Conservation (phyloP, 116 monocot species). For the Iris pallida region DNA sequence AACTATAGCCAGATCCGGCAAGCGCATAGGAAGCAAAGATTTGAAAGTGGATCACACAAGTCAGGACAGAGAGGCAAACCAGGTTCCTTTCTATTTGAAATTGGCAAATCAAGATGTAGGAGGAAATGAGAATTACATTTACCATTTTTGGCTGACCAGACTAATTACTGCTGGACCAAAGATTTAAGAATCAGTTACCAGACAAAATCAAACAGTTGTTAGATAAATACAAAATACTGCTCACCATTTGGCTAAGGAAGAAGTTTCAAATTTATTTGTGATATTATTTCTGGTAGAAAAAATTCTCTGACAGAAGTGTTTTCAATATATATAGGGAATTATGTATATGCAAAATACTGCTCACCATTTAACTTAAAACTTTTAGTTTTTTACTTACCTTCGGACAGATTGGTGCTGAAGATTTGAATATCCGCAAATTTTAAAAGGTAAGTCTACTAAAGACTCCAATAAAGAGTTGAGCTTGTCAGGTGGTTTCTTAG, state of each 20-base stretch:
- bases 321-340: background rate
- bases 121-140: no score
- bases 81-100: no score
- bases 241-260: background rate
- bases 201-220: background rate
- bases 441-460: constrained; percentile 66
- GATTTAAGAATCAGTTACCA: background rate
- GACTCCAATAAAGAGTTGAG: constrained; percentile 58
- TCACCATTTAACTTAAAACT: background rate
- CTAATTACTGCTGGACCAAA: no score
- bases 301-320: no score
- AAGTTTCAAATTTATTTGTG: background rate
- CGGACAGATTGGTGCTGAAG: constrained; percentile 60
- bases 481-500: constrained; percentile 65
- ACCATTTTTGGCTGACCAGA: no score
- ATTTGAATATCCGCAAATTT: constrained; percentile 72
- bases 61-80: no score
- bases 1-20: no score
- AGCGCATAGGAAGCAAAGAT: no score
- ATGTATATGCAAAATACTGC: background rate
- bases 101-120: no score
- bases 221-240: background rate
- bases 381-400: constrained; percentile 44
- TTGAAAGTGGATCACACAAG: no score
- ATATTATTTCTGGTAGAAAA: background rate